Evolutionary conservation across 352 stramenopile genomes (phyloP).

Genomic region (Thraustochytrium sp.): DNA sequence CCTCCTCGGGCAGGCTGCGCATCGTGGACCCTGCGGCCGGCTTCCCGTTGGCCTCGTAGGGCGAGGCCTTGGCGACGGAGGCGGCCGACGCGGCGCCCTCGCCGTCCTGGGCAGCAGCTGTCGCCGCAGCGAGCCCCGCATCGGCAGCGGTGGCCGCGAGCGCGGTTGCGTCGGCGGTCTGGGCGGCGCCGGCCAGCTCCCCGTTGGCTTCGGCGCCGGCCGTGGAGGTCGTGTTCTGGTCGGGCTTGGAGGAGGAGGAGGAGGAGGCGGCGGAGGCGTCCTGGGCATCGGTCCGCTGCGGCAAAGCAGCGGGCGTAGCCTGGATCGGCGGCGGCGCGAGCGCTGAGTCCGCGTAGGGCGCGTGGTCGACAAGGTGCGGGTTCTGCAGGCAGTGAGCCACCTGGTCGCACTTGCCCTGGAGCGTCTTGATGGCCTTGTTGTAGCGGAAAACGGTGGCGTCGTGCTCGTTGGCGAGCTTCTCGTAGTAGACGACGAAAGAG

Average conservation of each 20-base stretch:
- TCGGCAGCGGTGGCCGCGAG: no score
- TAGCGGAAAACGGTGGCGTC: constrained; percentile 33
- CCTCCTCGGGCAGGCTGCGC: background rate
- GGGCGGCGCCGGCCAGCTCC: no score
- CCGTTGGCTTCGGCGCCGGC: no score
- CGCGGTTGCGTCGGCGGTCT: no score
- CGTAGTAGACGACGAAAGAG: constrained; percentile 37
- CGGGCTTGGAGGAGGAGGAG: no score
- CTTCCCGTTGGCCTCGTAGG: constrained; percentile 8
- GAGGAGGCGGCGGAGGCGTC: no score
- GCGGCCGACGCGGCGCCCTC: background rate
- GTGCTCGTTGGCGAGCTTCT: constrained; percentile 38
- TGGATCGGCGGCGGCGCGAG: background rate
- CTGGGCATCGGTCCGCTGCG: no score
- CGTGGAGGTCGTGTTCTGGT: no score
- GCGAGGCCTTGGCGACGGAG: no score
- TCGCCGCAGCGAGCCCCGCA: no score
- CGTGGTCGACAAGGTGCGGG: background rate
- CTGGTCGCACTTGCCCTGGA: constrained; percentile 19
- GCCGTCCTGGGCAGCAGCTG: background rate
- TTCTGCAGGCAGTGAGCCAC: background rate
- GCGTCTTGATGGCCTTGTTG: constrained; percentile 18
- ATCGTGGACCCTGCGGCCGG: background rate
- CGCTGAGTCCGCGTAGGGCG: no score
- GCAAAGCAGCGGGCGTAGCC: no score